A percentile compares a stretch with the other conserved stretches of the same genome.
Evolutionary conservation across 768 basidiomycete genomes (phyloP).

Genomic region (Porphyrellus cyaneotinctus): DNA sequence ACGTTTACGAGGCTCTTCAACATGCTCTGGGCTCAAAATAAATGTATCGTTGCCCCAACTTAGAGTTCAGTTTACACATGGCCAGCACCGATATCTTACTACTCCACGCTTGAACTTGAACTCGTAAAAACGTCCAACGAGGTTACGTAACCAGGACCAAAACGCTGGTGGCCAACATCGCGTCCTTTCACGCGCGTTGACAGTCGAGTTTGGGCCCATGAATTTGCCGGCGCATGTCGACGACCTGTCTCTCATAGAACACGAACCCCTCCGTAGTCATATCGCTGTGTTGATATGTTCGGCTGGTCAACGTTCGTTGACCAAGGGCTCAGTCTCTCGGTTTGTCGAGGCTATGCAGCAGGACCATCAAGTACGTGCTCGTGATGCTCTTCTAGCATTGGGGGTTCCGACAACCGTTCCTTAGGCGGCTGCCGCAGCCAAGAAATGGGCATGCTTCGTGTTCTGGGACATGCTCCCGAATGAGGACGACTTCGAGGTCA

Average conservation of each 20-base stretch:
- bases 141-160: too few species aligned
- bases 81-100: not conserved
- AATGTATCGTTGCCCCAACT: slow-evolving; percentile 8
- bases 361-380: slow-evolving; percentile 13
- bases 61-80: slow-evolving; percentile 12
- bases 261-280: slow-evolving; percentile 18
- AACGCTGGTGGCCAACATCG: too few species aligned
- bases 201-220: too few species aligned
- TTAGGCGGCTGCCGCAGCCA: slow-evolving; percentile 12
- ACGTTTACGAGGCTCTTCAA: slow-evolving; percentile 95
- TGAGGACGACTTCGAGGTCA: not conserved
- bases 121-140: too few species aligned
- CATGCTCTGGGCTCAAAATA: slow-evolving; percentile 64
- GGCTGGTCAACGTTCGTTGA: not conserved
- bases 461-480: not conserved
- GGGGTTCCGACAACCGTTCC: not conserved
- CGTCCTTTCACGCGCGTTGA: too few species aligned
- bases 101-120: too few species aligned
- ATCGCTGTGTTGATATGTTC: not conserved
- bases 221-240: slow-evolving; percentile 12
- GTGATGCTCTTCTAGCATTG: not conserved
- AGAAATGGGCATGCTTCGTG: slow-evolving; percentile 12
- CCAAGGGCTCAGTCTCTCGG: not conserved
- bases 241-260: slow-evolving; percentile 19
- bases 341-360: slow-evolving; percentile 16